Base-by-base conservation (phyloP, 1,284 basidiomycete genomes). In the Moesziomyces globuligerus region DNA sequence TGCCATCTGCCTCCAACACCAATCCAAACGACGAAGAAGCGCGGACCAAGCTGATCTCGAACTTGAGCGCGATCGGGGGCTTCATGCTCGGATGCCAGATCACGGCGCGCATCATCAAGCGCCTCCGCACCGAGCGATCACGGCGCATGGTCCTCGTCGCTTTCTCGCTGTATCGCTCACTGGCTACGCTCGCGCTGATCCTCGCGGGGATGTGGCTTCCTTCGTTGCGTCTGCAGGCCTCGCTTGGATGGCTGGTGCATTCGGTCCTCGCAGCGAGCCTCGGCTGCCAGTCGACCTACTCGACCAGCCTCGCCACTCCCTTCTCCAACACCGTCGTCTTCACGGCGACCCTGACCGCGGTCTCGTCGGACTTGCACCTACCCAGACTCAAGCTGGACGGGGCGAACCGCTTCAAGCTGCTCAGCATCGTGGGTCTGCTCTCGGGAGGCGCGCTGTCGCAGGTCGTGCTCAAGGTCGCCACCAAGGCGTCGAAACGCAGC, bases 291-390 rank as follows among this genome's bases (percentile, higher is more conserved):
- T 56, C 66, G 25, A 52, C 57, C 9, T 66, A 59, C 26, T 70
- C 65, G 23, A 61, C 50, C 45, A 46, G 20, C 17, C 65, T 70
- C 6, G 46, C 51, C 5, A 70, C 71, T 10, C 71, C 65, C 1
- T 70, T 69, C 10, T 52, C 56, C 17, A 70, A 60, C 36, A 73
- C 71, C 3, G 71, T 73, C 7, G 71, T 70, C 7, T 73, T 73
- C 26, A 73, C 71, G 1, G 62, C 66, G 2, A 66, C 71, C 10
- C 25, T 66, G 50, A 66, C 71, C 0, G 41, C 54, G 9, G 57
- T 73, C 11, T 41, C 62, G 7, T 70, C 71, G 13, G 71, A 73
- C 13, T 45, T 62, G n/a, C 37, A 53, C 21, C 45, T 67, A 6
- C 53, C 50, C 7, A 53, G 28, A 40, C 48, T 64, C 25, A 41